A percentile compares a stretch with the other conserved stretches of the same genome.
These are phyloP conservation scores for Kodamaea derodonti DNA, from an alignment of 1,139 yeast genomes.

Conservation along the genomic window DNA sequence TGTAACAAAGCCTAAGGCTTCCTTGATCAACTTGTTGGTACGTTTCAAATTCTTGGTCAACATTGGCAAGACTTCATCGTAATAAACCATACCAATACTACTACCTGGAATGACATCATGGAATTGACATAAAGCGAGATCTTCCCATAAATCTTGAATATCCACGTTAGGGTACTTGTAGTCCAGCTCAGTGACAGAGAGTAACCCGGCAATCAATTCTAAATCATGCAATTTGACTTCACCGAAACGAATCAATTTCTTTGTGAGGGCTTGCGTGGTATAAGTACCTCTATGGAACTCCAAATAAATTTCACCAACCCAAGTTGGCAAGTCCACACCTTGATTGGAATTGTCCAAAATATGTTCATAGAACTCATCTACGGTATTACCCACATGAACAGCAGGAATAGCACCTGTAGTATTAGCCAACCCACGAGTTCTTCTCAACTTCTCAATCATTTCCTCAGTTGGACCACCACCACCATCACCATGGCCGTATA, in stretches of 20 bases:
- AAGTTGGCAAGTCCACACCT: conserved; percentile 70
- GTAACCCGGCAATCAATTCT: conserved; percentile 76
- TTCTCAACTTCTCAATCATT: conserved; percentile 86
- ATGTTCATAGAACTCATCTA: conserved; percentile 73
- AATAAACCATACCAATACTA: conserved; percentile 90
- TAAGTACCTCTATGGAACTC: conserved; percentile 97
- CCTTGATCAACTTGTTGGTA: conserved; percentile 49
- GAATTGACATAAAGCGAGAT: conserved; percentile 85
- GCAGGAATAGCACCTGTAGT: conserved; percentile 79
- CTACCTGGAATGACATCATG: conserved; percentile 97
- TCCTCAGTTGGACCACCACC: conserved; percentile 97
- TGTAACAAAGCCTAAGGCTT: conserved; percentile 38
- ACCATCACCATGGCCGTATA: conserved; percentile 95
- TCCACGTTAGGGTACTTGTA: conserved; percentile 70
- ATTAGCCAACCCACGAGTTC: conserved; percentile 84
- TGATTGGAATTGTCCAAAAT: conserved; percentile 58
- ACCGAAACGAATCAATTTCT: conserved; percentile 72
- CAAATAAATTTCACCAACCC: conserved; percentile 91
- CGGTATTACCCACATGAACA: conserved; percentile 70
- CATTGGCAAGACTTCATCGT: conserved; percentile 86
- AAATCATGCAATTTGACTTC: conserved; percentile 81
- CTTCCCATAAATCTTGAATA: conserved; percentile 78
- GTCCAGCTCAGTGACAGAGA: conserved; percentile 48
- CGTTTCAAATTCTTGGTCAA: conserved; percentile 52
- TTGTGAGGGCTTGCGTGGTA: conserved; percentile 86